phyloP scores from a whole-genome alignment of 345 rosid genomes.

The Hypericum perforatum region DNA sequence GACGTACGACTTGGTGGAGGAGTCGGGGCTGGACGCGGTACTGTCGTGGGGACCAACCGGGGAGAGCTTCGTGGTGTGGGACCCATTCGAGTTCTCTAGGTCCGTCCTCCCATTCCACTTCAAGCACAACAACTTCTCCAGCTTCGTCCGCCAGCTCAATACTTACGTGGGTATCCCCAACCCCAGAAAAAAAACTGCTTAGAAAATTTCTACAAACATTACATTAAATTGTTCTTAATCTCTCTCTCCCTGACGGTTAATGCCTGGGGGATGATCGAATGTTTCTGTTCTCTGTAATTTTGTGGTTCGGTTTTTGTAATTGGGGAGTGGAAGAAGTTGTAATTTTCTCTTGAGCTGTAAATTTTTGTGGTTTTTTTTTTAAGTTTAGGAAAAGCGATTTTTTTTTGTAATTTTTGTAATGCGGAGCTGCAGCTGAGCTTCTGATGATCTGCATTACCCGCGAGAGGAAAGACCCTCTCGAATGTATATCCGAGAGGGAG shows the following conservation, averaged over 20 bases:
- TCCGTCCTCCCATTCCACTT: constrained; percentile 22
- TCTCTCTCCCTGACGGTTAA: no score
- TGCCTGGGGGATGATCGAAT: no score
- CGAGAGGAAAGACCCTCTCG: no score
- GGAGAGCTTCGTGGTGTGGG: constrained; percentile 27
- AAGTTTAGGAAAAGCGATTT: constrained; percentile 9
- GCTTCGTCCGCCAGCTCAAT: constrained; percentile 28
- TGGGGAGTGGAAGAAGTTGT: no score
- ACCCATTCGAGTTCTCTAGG: constrained; percentile 18
- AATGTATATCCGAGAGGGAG: constrained; percentile 15
- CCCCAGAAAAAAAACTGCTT: neutral
- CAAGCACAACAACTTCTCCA: constrained; percentile 30
- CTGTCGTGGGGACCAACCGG: constrained; percentile 19
- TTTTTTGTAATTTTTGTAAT: no score
- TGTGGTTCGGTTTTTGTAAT: no score
- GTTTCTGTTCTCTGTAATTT: no score
- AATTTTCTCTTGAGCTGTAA: neutral
- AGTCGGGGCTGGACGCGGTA: constrained; percentile 15
- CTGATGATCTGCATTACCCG: neutral
- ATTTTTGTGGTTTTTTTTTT: neutral
- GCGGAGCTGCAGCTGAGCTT: constrained; percentile 10
- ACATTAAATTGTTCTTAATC: no score
- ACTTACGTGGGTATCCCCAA: constrained; percentile 39
- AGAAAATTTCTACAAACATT: no score
- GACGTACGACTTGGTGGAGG: constrained; percentile 23